A percentile compares a stretch with the other conserved stretches of the same genome.
Evolutionary conservation across 2,329 filamentous ascomycete species (phyloP).

Genomic region (Balansia obtecta): DNA sequence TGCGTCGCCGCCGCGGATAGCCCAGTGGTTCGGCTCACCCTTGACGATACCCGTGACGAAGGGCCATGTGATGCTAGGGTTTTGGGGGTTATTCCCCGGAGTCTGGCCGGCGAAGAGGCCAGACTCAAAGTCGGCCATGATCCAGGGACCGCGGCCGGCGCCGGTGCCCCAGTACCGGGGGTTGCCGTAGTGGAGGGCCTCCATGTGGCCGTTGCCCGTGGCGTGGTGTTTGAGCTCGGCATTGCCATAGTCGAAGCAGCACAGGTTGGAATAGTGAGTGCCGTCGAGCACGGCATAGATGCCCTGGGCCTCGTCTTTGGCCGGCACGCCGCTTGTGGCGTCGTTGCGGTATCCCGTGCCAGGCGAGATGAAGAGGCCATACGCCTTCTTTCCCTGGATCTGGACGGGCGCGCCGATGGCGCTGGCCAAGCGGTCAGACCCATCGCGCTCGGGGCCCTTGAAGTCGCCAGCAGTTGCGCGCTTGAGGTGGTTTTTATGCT

Average conservation of each 20-base stretch:
- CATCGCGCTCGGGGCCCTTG: constrained; percentile 39
- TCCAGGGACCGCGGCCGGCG: constrained; percentile 47
- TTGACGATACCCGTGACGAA: constrained; percentile 48
- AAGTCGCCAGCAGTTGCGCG: constrained; percentile 45
- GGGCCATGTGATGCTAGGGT: constrained; percentile 39
- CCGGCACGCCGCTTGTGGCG: constrained; percentile 36
- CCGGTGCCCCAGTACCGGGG: constrained; percentile 42
- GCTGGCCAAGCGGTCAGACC: constrained; percentile 46
- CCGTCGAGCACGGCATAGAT: constrained; percentile 50
- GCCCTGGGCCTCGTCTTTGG: constrained; percentile 41
- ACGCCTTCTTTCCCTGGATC: constrained; percentile 47
- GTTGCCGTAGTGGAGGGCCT: constrained; percentile 52
- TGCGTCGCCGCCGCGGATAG: constrained; percentile 45
- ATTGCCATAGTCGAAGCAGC: constrained; percentile 48
- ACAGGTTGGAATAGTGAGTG: constrained; percentile 46
- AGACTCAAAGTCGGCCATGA: constrained; percentile 60
- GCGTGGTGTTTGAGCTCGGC: constrained; percentile 39
- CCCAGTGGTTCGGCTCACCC: constrained; percentile 43
- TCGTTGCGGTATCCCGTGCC: constrained; percentile 54
- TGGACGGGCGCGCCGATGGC: constrained; percentile 49
- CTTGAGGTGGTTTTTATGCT: constrained; percentile 47
- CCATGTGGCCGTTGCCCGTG: constrained; percentile 54
- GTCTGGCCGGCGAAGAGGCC: constrained; percentile 46
- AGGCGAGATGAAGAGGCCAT: constrained; percentile 50
- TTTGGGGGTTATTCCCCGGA: constrained; percentile 31